Base-by-base conservation (phyloP, 1,284 basidiomycete genomes). In the Fomitopsis schrenkii region DNA sequence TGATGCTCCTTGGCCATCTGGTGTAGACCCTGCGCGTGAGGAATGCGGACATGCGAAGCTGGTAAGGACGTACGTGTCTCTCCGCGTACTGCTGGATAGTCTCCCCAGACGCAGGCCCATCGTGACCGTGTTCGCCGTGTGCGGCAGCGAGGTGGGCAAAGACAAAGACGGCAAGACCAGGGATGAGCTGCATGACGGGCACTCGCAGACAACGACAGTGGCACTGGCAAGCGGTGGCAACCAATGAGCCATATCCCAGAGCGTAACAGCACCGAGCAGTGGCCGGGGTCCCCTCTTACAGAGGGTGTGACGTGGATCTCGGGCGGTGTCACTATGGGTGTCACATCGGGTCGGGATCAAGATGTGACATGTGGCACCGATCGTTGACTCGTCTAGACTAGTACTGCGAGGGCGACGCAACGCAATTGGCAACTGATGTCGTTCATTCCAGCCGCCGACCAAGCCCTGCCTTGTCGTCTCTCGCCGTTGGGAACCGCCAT, bases 1-100 rank as follows among this genome's bases (percentile, higher is more conserved):
- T 94, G 91, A 73, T 94, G 91, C 67, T 94, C 91, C 19, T 83
- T 82, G 59, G 88, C 83, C 91, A 94, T 94, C 91, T 94, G 67
- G 61, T 66, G 61, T 59, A 22, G 59, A 60, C 42, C 62, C 70
- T 41, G 14, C 26, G 46, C 72, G 64, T 59, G 63, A 55, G 46
- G 17, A 41, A 12, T 22, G 54, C 22, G 52, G 55, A 61, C 26
- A 40, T 48, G 14, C 22, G 44, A 42, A 40, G 50, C 55, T 9
- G 44, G 30, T 17, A 38, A 55, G 42, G 58, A 65, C 86, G 67
- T 77, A 88, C 85, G 76, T 88, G 85, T 80, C 83, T 76, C 68
- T 82, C 76, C 22, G 86, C 86, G 75, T 88, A 88, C 64, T 85
- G 78, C 55, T 70, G 70, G 30, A 73, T 62, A 3, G 71, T 71